phyloP scores from a whole-genome alignment of 2,329 filamentous ascomycete species.

The Cercospora sp. region DNA sequence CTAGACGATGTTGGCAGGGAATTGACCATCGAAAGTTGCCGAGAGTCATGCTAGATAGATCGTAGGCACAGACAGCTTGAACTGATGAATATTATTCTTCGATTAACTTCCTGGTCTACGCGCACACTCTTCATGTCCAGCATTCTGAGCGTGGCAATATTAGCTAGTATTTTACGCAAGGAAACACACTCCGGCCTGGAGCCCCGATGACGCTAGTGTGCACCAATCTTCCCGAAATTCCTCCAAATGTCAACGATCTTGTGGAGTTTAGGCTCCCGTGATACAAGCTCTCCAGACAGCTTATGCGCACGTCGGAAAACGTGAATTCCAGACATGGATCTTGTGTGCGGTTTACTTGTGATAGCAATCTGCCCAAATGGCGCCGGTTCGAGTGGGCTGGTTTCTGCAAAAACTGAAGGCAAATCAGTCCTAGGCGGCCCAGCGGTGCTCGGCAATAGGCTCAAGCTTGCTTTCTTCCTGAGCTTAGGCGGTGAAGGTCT shows the following conservation, averaged over 20 bases:
- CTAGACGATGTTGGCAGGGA: background rate
- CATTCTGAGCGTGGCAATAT: background rate
- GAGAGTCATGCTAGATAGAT: background rate
- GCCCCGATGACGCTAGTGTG: background rate
- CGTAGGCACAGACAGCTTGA: background rate
- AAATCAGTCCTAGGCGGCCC: background rate
- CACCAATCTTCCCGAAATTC: background rate
- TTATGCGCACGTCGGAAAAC: background rate
- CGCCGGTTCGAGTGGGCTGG: background rate
- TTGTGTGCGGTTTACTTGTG: background rate
- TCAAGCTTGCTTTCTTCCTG: background rate
- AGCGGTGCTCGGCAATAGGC: background rate
- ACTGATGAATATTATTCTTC: background rate
- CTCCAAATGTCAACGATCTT: constrained; percentile 10
- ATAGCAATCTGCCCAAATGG: background rate
- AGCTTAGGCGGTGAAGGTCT: background rate
- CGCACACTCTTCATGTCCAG: background rate
- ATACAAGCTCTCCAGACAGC: background rate
- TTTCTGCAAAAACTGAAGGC: background rate
- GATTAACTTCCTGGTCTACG: background rate
- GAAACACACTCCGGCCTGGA: background rate
- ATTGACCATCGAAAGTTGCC: background rate
- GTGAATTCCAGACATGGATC: background rate
- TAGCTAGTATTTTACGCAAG: background rate
- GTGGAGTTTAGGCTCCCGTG: background rate